Evolutionary conservation across 2,329 filamentous ascomycete species (phyloP).

Genomic region (Clonostachys sp.): DNA sequence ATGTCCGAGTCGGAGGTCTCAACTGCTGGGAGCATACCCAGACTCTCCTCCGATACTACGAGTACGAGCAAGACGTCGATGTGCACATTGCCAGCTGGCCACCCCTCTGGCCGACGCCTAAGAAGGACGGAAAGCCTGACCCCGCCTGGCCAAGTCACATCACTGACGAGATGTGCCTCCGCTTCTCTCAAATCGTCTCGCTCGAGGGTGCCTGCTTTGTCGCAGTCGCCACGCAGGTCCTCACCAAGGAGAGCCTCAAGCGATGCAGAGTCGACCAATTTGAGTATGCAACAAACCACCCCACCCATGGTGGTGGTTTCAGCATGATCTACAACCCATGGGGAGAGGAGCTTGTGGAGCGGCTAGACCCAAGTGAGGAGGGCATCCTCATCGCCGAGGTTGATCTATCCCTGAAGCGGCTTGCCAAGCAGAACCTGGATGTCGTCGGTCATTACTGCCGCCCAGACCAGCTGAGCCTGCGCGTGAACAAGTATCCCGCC

Average conservation of each 20-base stretch:
- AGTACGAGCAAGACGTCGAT: constrained; percentile 32
- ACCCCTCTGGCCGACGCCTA: constrained; percentile 5
- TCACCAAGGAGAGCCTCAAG: constrained; percentile 33
- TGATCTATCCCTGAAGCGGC: constrained; percentile 15
- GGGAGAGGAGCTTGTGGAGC: constrained; percentile 17
- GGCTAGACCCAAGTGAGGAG: constrained; percentile 15
- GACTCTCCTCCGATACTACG: constrained; percentile 40
- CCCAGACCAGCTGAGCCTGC: constrained; percentile 29
- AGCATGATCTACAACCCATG: constrained; percentile 23
- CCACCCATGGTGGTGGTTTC: constrained; percentile 11
- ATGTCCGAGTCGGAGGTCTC: constrained; percentile 33
- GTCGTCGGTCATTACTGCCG: constrained; percentile 23
- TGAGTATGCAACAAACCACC: constrained; percentile 23
- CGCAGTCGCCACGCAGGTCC: constrained; percentile 42
- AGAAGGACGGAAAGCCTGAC: constrained; percentile 18
- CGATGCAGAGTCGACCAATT: constrained; percentile 15
- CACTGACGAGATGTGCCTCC: constrained; percentile 24
- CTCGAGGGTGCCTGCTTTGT: constrained; percentile 52
- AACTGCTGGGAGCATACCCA: constrained; percentile 46
- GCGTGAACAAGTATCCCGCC: constrained; percentile 16
- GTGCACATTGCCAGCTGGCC: constrained; percentile 46
- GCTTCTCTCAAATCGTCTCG: constrained; percentile 45
- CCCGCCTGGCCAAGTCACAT: constrained; percentile 15
- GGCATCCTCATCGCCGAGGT: constrained; percentile 30
- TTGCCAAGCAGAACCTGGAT: constrained; percentile 25